These are phyloP conservation scores for Didymella pinodella DNA, from an alignment of 2,329 filamentous ascomycete genomes.

Conservation along the genomic window DNA sequence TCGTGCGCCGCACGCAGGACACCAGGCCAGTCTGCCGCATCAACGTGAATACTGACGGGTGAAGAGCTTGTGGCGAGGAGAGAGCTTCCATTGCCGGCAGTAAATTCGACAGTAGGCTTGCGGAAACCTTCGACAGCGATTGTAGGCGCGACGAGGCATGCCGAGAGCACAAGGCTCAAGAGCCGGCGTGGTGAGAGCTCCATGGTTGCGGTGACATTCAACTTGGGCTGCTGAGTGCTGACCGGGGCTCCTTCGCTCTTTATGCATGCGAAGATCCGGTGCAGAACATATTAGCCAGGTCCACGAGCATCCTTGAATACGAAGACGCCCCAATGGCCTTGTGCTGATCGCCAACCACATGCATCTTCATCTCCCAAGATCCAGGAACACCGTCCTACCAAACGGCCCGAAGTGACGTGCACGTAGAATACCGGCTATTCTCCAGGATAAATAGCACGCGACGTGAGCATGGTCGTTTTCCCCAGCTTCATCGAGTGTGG, in stretches of 20 bases:
- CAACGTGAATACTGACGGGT: conserved; percentile 44
- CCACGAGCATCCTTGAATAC: conserved; percentile 3
- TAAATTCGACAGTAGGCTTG: conserved; percentile 59
- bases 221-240: conserved; percentile 10
- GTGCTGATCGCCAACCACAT: conserved; percentile 10
- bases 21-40: conserved; percentile 67
- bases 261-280: conserved; percentile 16
- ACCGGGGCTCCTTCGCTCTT: conserved; percentile 3
- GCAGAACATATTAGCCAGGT: conserved; percentile 20
- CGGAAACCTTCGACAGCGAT: conserved; percentile 54
- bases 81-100: conserved; percentile 49
- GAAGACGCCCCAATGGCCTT: conserved; percentile 11
- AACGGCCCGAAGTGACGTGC: conserved; percentile 16
- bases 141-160: conserved; percentile 30
- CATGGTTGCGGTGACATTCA: conserved; percentile 29
- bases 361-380: conserved; percentile 5
- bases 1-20: conserved; percentile 73
- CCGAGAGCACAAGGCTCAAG: conserved; percentile 34
- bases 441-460: conserved; percentile 17
- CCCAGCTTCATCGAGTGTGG: conserved; percentile 20
- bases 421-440: conserved; percentile 17
- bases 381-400: conserved; percentile 10
- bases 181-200: conserved; percentile 41
- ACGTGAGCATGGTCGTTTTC: conserved; percentile 17
- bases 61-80: conserved; percentile 43